Conservation (phyloP, 169 alveolate genomes). For the Plasmodium billcollinsi region DNA sequence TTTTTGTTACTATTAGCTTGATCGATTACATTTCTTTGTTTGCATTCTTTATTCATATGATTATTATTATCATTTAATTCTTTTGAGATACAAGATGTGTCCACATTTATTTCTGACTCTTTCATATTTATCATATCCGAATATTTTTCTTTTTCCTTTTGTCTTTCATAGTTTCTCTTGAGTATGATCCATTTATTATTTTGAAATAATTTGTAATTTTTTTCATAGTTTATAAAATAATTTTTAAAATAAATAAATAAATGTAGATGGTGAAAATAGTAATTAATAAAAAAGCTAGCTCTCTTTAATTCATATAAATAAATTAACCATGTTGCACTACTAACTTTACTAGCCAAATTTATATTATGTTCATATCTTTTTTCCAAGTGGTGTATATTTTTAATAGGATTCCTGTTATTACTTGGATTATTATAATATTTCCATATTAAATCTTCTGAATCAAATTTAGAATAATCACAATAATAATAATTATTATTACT, state of each 20-base stretch:
- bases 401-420: neutral
- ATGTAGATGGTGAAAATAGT: slow-evolving; percentile 44
- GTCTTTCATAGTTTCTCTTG: neutral
- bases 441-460: neutral
- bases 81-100: no score
- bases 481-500: neutral
- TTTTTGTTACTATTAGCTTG: neutral
- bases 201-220: slow-evolving; percentile 15
- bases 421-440: slow-evolving; percentile 3
- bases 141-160: neutral
- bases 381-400: slow-evolving; percentile 63
- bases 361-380: slow-evolving; percentile 71
- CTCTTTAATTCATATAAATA: slow-evolving; percentile 90
- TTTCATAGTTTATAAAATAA: slow-evolving; percentile 5
- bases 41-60: neutral
- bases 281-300: slow-evolving; percentile 78
- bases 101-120: neutral
- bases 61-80: neutral
- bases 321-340: slow-evolving; percentile 93
- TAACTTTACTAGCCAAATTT: slow-evolving; percentile 91
- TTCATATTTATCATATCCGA: neutral
- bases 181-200: slow-evolving; percentile 18
- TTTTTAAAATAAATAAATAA: slow-evolving; percentile 52
- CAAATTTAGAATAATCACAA: no score
- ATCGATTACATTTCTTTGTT: neutral